Evolutionary conservation across 768 basidiomycete species (phyloP).

Genomic region (Trametes gibbosa): DNA sequence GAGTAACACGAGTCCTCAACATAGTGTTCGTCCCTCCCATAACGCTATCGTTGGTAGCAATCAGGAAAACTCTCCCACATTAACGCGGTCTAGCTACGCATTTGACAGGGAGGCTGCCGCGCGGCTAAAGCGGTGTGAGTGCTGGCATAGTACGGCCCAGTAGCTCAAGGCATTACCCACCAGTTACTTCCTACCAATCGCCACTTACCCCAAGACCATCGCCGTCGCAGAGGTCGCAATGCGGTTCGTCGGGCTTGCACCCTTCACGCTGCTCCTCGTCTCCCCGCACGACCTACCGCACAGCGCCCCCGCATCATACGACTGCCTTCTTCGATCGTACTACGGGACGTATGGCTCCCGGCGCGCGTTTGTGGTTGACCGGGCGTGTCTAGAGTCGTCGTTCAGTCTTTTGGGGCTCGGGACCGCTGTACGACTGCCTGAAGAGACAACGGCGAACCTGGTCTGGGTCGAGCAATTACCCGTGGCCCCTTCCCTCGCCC

Average conservation of each 20-base stretch:
- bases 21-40: too few relatives aligned
- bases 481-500: constrained; percentile 43
- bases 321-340: constrained; percentile 49
- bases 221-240: neutral
- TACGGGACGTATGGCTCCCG: constrained; percentile 54
- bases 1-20: too few relatives aligned
- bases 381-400: constrained; percentile 37
- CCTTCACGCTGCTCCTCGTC: constrained; percentile 34
- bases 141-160: too few relatives aligned
- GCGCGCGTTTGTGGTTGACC: constrained; percentile 44
- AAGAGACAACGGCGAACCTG: constrained; percentile 35
- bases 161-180: too few relatives aligned
- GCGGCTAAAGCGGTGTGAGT: too few relatives aligned
- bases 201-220: neutral
- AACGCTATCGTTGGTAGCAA: too few relatives aligned
- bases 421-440: constrained; percentile 23
- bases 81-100: too few relatives aligned
- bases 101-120: too few relatives aligned
- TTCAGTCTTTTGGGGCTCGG: constrained; percentile 26
- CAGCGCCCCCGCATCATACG: constrained; percentile 19
- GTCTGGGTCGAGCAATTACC: constrained; percentile 59
- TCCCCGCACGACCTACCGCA: constrained; percentile 42
- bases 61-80: too few relatives aligned
- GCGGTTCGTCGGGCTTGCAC: constrained; percentile 6
- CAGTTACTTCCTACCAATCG: too few relatives aligned